Base-by-base conservation (phyloP, 73 alveolate species). In the Paramecium bursaria region DNA sequence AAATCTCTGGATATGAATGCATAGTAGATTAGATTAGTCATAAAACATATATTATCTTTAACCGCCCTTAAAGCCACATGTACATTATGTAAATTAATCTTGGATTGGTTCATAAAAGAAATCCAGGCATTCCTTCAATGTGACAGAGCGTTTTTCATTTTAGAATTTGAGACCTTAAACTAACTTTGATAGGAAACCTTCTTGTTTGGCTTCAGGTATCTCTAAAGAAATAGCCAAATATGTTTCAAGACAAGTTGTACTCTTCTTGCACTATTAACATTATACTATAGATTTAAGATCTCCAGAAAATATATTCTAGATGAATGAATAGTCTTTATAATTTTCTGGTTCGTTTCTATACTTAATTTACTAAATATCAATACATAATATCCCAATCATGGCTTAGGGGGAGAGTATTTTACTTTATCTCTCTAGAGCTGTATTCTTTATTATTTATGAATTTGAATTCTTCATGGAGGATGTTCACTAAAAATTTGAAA, bases 321-420 rank as follows among this genome's bases (percentile, higher is more conserved):
- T 67, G 27, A 67, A 67, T n/a, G 82, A 67, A 67, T 67, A 67
- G 21, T 67, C 82, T 57, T 25, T 67, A 67, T 67, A 67, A 21
- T 1, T 25, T 19, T 35, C 44, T 31, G 82, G 82, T 19, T 67
- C 42, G 44, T 53, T 35, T 25, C 82, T 67, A n/a, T n/a, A n/a
- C n/a, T n/a, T n/a, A n/a, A n/a, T n/a, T n/a, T 11, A 67, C 42
- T 67, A 67, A 42, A 25, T 67, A 25, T 33, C 33, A 67, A 47
- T 67, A 67, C 82, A 67, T 67, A 39, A 67, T 67, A 47, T 67
- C 33, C 82, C 82, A 67, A 67, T 67, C 82, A 67, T 67, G 82
- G 14, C 60, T 35, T 5, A 14, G 22, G 21, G 61, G 17, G 22
- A 39, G 13, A 21, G 33, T 17, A 17, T 39, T 25, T 21, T 39